phyloP scores from a whole-genome alignment of 2,329 filamentous ascomycete genomes.

The Pseudogymnoascus sp. region DNA sequence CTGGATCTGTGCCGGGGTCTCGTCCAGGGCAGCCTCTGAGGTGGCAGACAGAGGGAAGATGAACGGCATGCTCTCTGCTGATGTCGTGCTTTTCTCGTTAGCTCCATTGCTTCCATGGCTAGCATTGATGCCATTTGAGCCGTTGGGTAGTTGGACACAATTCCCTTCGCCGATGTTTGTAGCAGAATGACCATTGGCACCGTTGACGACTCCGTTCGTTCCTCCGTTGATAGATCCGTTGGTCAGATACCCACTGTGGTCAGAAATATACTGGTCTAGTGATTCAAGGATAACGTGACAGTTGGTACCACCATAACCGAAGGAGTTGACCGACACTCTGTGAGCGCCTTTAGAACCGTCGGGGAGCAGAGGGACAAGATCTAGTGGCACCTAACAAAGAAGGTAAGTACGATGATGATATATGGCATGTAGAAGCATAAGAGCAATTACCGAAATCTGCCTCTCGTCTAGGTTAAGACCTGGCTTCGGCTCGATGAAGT shows the following conservation, averaged over 20 bases:
- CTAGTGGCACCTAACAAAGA: constrained; percentile 5
- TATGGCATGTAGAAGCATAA: constrained; percentile 12
- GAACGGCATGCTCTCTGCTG: not conserved
- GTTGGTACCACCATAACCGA: constrained; percentile 42
- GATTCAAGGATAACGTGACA: constrained; percentile 35
- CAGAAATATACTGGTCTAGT: not conserved
- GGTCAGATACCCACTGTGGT: not conserved
- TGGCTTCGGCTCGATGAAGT: constrained; percentile 26
- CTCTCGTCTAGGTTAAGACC: constrained; percentile 4
- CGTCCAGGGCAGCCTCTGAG: not conserved
- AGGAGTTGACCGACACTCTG: constrained; percentile 18
- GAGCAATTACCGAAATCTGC: constrained; percentile 10
- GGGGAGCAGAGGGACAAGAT: constrained; percentile 8
- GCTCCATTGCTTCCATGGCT: not conserved
- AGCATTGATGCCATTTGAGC: not conserved
- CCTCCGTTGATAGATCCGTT: not conserved
- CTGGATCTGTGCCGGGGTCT: not conserved
- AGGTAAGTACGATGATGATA: not conserved
- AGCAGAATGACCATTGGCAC: not conserved
- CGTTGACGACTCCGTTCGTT: not conserved
- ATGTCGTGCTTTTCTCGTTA: not conserved
- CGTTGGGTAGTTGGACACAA: not conserved
- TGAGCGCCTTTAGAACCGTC: not conserved
- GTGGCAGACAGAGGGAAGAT: not conserved
- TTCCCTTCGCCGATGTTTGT: not conserved